Conservation (phyloP, 495 filamentous ascomycete species). For the Daldinia concentrica region DNA sequence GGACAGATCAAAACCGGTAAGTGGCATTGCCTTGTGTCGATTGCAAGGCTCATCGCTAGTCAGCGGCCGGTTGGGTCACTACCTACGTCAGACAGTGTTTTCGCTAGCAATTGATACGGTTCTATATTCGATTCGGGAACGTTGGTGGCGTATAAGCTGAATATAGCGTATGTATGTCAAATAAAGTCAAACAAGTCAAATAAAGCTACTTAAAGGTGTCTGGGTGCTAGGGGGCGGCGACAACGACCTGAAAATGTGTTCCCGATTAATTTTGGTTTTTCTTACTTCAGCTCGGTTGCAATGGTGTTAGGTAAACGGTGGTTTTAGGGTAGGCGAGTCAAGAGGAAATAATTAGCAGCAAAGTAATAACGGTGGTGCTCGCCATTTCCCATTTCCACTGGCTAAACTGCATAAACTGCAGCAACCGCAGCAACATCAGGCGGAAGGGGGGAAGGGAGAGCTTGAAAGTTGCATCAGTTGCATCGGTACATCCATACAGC, state of each 20-base stretch:
- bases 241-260: not conserved
- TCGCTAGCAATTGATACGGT: constrained; percentile 27
- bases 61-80: constrained; percentile 41
- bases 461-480: constrained; percentile 39
- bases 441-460: constrained; percentile 22
- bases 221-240: not conserved
- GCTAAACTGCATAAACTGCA: constrained; percentile 41
- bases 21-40: constrained; percentile 45
- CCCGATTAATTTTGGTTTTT: not conserved
- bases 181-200: not conserved
- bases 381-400: constrained; percentile 32
- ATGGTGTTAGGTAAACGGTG: not conserved
- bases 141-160: constrained; percentile 26
- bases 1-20: constrained; percentile 46
- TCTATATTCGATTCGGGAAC: constrained; percentile 29
- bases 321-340: not conserved
- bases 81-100: constrained; percentile 44
- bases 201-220: not conserved
- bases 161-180: not conserved
- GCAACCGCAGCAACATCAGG: constrained; percentile 28
- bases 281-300: constrained; percentile 2
- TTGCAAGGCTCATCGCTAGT: constrained; percentile 44
- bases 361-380: constrained; percentile 23
- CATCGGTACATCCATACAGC: constrained; percentile 35
- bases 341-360: constrained; percentile 1